Evolutionary conservation across 176 grass and related monocot species (phyloP), one percentile per base, ranked within the genome.

Genomic region (Leersia perrieri): DNA sequence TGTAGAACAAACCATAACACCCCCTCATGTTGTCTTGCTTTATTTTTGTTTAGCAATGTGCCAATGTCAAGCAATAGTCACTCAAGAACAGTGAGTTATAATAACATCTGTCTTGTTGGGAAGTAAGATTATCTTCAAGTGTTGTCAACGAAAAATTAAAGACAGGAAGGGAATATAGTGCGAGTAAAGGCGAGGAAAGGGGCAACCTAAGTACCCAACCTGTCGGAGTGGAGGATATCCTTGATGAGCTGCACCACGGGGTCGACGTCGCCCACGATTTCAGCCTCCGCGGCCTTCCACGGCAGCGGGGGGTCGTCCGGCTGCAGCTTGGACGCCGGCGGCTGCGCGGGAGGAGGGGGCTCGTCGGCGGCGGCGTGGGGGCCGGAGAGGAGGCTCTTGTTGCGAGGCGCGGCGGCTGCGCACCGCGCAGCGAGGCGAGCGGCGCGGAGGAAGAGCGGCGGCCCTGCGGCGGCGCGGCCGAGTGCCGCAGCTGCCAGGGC

Each of bases 141-240:
- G 15, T 49, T 49, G 10, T 16, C 3, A 49, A 49, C 45, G 45
- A 1, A 49, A 3, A 49, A 49, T 20, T 18, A 31, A 16, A 53
- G 16, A 13, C 11, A 35, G 3, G 18, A n/a, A n/a, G n/a, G n/a
- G n/a, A n/a, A n/a, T n/a, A n/a, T n/a, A n/a, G n/a, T n/a, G n/a
- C n/a, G n/a, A n/a, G n/a, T n/a, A n/a, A n/a, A n/a, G n/a, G n/a
- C n/a, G 14, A 15, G 69, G 7, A 33, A 22, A 25, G n/a, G 36
- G 29, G 33, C 16, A 1, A 49, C 4, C 15, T n/a, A n/a, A n/a
- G n/a, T n/a, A n/a, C 9, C 63, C 8, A 34, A 97, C 94, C 94
- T 94, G 53, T 85, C 78, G 5, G 95, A 94, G 39, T 98, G 95
- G 44, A 98, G 92, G 83, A 98, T 98, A 18, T 94, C 86, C 65